A percentile compares a stretch with the other conserved stretches of the same genome.
phyloP scores from a whole-genome alignment of 106 monocot genomes.

The Narthecium ossifragum region DNA sequence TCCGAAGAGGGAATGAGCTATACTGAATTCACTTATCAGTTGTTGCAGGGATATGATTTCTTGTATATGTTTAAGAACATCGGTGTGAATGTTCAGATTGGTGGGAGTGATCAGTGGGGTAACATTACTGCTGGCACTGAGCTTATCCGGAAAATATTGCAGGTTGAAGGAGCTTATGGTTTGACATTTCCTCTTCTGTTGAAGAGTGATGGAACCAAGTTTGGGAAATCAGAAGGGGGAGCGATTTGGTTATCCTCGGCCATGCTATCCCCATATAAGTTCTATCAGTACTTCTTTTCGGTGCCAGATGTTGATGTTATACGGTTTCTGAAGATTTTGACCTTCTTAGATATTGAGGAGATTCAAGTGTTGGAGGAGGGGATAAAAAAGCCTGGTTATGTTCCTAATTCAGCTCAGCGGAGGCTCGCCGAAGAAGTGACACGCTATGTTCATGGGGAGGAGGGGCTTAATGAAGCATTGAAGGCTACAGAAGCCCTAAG shows the following conservation, averaged over 20 bases:
- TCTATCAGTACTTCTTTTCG: constrained; percentile 85
- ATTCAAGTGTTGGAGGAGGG: constrained; percentile 56
- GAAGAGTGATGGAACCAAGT: constrained; percentile 91
- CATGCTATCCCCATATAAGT: constrained; percentile 84
- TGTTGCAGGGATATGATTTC: constrained; percentile 92
- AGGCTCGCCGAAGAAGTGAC: constrained; percentile 93
- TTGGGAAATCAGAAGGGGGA: constrained; percentile 85
- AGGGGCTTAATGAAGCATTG: constrained; percentile 71
- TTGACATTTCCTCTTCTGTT: constrained; percentile 89
- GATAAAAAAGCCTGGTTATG: constrained; percentile 68
- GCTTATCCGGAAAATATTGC: constrained; percentile 77
- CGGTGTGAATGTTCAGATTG: constrained; percentile 92
- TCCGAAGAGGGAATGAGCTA: constrained; percentile 96
- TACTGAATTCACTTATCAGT: constrained; percentile 95
- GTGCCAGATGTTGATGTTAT: constrained; percentile 85
- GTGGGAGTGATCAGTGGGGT: constrained; percentile 97
- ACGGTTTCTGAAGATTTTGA: constrained; percentile 82
- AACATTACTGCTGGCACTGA: constrained; percentile 95
- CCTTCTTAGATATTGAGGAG: constrained; percentile 83
- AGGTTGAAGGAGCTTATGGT: constrained; percentile 78
- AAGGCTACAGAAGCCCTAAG: constrained; percentile 70
- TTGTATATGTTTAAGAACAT: constrained; percentile 72
- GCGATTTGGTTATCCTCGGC: constrained; percentile 71
- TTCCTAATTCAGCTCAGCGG: constrained; percentile 60
- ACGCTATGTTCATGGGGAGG: constrained; percentile 80